These are phyloP conservation scores for Ophiostoma himal-ulmi DNA, from an alignment of 2,329 filamentous ascomycete species.

Conservation along the genomic window DNA sequence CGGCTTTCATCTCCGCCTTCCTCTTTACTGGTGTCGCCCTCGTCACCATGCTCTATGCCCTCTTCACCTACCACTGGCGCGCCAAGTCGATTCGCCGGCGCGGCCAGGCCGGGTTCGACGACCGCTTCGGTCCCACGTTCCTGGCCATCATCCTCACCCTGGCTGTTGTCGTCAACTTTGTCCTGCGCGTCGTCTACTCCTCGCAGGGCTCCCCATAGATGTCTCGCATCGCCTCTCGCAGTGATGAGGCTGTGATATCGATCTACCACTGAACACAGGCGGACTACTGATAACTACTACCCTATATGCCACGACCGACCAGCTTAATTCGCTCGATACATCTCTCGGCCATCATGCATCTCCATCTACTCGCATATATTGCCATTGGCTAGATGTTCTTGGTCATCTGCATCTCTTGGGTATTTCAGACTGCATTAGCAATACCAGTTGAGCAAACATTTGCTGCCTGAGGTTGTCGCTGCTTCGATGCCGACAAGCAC, in stretches of 20 bases:
- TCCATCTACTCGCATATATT: neutral
- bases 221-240: too few relatives aligned
- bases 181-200: constrained; percentile 61
- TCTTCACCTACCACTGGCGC: constrained; percentile 95
- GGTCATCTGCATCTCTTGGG: neutral
- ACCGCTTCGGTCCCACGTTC: constrained; percentile 88
- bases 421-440: neutral
- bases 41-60: constrained; percentile 89
- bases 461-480: neutral
- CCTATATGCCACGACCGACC: neutral
- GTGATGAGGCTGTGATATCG: neutral
- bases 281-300: too few relatives aligned
- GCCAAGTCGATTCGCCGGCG: constrained; percentile 86
- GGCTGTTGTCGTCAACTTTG: constrained; percentile 94
- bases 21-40: constrained; percentile 93
- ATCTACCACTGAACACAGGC: neutral
- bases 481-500: neutral
- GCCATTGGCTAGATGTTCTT: neutral
- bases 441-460: neutral
- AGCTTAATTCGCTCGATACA: too few relatives aligned
- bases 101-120: constrained; percentile 93
- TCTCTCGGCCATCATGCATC: too few relatives aligned
- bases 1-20: constrained; percentile 88
- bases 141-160: constrained; percentile 78
- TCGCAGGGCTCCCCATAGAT: constrained; percentile 16